Evolutionary conservation across 2,329 filamentous ascomycete species (phyloP), one percentile per base, ranked within the genome.

Genomic region (Cadophora luteo-olivacea): DNA sequence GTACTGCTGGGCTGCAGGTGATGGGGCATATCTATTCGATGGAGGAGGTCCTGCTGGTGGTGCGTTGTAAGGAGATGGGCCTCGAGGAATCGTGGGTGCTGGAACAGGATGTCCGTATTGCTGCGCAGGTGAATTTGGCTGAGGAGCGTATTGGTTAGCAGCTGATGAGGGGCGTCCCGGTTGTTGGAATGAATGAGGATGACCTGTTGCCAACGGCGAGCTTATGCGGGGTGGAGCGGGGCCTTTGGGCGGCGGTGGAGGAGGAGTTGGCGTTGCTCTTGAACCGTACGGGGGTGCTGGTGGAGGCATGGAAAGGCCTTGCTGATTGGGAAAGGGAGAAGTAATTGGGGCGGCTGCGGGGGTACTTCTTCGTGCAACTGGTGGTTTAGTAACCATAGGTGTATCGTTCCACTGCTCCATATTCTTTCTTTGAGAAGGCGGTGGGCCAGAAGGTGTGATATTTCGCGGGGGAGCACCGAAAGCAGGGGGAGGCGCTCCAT

Each of bases 371-470:
- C 94, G 89, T 25, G 90, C 73, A 16, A 87, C 86, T n/a, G 91
- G 85, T 65, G 86, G 83, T 82, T 95, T 93, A 57, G 88, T 85
- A 57, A 98, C 92, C 75, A 97, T 87, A 1, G 96, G 96, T 63
- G 97, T 91, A 79, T 99, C 96, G 75, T 99, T 99, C 96, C 96
- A 99, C 74, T 92, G 91, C 33, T 90, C 88, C 71, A 90, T 90
- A 72, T 91, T 91, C 77, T 89, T 90, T 67, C 87, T 84, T 76
- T 88, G 89, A 11, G 92, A 88, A 22, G 92, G 88, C 25, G 93
- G 90, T 51, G 88, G 84, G 9, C 63, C 63, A 29, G 85, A 91
- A n/a, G 90, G 86, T 45, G 88, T 89, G 32, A 87, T 85, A 69
- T 87, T 89, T 70, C 91, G 88, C 64, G 89, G 89, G 51, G 88